phyloP scores from a whole-genome alignment of 805 yeast genomes.

The Kuraishia ogatae region DNA sequence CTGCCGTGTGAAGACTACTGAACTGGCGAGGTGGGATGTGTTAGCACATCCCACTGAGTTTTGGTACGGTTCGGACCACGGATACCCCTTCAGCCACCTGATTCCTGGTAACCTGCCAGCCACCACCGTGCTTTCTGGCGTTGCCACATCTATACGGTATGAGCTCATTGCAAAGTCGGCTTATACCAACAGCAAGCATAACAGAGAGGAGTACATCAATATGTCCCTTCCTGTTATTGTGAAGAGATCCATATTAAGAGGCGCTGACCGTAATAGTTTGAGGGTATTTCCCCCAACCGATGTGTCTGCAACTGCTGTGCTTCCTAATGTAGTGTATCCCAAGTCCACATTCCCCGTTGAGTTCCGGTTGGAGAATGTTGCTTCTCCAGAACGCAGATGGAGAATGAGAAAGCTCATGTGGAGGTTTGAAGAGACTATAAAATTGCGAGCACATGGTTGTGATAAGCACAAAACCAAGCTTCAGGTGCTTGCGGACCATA shows the following conservation, averaged over 20 bases:
- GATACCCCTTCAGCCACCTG: slow-evolving; percentile 86
- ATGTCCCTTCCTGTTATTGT: slow-evolving; percentile 59
- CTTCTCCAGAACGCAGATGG: slow-evolving; percentile 65
- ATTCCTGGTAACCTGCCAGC: slow-evolving; percentile 87
- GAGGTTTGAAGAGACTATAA: slow-evolving; percentile 81
- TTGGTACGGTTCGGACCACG: slow-evolving; percentile 56
- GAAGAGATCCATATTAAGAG: slow-evolving; percentile 68
- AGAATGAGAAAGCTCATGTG: slow-evolving; percentile 83
- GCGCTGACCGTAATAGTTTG: slow-evolving; percentile 78
- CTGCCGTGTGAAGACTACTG: slow-evolving; percentile 47
- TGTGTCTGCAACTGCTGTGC: slow-evolving; percentile 74
- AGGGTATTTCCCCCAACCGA: slow-evolving; percentile 95
- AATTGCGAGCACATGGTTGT: slow-evolving; percentile 54
- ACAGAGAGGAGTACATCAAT: slow-evolving; percentile 26
- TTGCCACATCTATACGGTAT: slow-evolving; percentile 53
- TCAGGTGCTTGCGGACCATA: slow-evolving; percentile 31
- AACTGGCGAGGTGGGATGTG: slow-evolving; percentile 85
- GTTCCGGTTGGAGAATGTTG: slow-evolving; percentile 66
- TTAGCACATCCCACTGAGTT: slow-evolving; percentile 50
- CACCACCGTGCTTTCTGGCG: slow-evolving; percentile 53
- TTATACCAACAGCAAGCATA: slow-evolving; percentile 26
- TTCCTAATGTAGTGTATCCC: slow-evolving; percentile 88
- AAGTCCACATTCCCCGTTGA: slow-evolving; percentile 80
- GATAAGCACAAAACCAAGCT: slow-evolving; percentile 44
- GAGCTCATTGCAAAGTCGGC: slow-evolving; percentile 57